These are phyloP conservation scores for Cladosporium sp. DNA, from an alignment of 2,329 filamentous ascomycete species.

Conservation along the genomic window DNA sequence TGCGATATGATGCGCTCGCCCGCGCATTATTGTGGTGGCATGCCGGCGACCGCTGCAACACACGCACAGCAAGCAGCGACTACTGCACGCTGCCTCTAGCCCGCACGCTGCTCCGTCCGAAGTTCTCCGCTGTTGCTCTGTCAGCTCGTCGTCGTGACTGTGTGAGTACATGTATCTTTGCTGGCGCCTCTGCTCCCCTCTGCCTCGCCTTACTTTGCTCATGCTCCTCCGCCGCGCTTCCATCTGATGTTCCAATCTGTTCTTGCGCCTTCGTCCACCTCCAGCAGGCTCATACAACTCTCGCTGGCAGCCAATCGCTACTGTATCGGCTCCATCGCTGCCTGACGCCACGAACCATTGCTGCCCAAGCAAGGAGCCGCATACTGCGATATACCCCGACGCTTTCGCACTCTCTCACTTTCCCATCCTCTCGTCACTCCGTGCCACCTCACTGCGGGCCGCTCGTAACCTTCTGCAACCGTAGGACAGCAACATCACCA, in stretches of 20 bases:
- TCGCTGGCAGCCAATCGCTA: conserved; percentile 7
- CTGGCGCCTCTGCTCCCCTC: not conserved
- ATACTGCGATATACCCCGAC: conserved; percentile 1
- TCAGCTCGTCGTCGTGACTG: not conserved
- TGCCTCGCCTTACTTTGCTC: not conserved
- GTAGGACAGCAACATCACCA: not conserved
- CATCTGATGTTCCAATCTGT: not conserved
- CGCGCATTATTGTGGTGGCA: not conserved
- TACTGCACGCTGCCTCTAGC: not conserved
- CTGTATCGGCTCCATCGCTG: conserved; percentile 4
- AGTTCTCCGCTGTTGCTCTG: conserved; percentile 11
- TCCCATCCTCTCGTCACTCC: not conserved
- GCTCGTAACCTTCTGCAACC: not conserved
- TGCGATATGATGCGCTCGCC: too few relatives aligned
- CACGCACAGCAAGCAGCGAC: not conserved
- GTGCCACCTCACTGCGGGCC: conserved; percentile 9
- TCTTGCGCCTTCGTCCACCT: conserved; percentile 1
- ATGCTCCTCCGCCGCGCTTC: not conserved
- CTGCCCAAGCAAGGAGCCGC: conserved; percentile 12
- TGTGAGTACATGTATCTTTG: not conserved
- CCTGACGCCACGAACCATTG: conserved; percentile 12
- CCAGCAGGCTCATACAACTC: not conserved
- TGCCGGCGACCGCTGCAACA: not conserved
- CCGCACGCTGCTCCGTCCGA: conserved; percentile 1
- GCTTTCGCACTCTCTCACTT: not conserved